A percentile compares a stretch with the other conserved stretches of the same genome.
These are phyloP conservation scores for Diaporthe humulicola DNA, from an alignment of 2,329 filamentous ascomycete species.

Conservation along the genomic window DNA sequence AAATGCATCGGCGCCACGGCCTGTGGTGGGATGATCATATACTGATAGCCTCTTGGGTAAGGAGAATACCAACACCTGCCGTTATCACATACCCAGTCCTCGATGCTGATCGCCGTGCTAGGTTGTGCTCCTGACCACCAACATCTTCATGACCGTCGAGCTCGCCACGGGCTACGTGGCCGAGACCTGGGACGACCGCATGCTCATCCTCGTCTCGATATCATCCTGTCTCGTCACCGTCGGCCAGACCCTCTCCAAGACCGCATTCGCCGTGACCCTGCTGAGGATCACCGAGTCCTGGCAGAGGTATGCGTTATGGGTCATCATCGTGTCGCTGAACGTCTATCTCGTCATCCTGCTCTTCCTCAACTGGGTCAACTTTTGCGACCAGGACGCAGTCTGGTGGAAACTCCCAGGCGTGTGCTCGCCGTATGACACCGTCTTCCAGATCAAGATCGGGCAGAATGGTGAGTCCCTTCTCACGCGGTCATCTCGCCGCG, in stretches of 20 bases:
- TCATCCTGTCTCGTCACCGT: constrained; percentile 54
- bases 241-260: constrained; percentile 53
- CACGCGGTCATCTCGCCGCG: neutral
- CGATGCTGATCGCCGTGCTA: constrained; percentile 41
- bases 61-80: neutral
- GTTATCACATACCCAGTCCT: too few relatives aligned
- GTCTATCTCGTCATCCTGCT: constrained; percentile 60
- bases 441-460: constrained; percentile 62
- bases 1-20: constrained; percentile 31
- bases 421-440: constrained; percentile 54
- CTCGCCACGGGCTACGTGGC: constrained; percentile 64
- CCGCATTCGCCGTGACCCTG: constrained; percentile 53
- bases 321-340: constrained; percentile 63
- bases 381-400: constrained; percentile 57
- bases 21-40: constrained; percentile 43
- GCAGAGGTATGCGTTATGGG: constrained; percentile 60
- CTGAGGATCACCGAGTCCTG: constrained; percentile 58
- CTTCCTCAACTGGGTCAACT: constrained; percentile 62
- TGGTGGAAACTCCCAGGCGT: constrained; percentile 60
- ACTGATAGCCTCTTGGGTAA: constrained; percentile 43
- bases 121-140: constrained; percentile 58
- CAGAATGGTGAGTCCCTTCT: constrained; percentile 58
- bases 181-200: constrained; percentile 62
- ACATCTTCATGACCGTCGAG: constrained; percentile 60
- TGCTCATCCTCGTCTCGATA: constrained; percentile 65